Evolutionary conservation across 2,329 filamentous ascomycete species (phyloP).

Genomic region (Aspergillus nomiae): DNA sequence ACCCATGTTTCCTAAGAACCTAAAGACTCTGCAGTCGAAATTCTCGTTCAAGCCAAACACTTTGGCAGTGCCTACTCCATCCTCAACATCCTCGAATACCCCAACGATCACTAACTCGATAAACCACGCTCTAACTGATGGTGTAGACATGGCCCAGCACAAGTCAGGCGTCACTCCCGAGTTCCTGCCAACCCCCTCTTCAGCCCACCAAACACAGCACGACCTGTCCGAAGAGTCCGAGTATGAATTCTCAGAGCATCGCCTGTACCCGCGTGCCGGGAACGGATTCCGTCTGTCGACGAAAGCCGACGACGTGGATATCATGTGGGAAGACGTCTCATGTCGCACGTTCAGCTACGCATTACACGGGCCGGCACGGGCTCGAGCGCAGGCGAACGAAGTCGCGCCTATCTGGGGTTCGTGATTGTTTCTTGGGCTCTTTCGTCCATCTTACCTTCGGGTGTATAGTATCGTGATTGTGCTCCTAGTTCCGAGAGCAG

Average conservation of each 20-base stretch:
- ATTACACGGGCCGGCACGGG: constrained; percentile 30
- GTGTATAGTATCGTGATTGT: background rate
- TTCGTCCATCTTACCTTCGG: background rate
- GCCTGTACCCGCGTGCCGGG: constrained; percentile 64
- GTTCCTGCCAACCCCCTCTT: constrained; percentile 1
- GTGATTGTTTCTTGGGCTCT: background rate
- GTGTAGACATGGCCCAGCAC: background rate
- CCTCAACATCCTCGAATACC: constrained; percentile 8
- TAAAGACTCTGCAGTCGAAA: constrained; percentile 25
- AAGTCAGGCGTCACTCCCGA: background rate
- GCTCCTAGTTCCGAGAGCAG: background rate
- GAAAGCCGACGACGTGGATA: constrained; percentile 62
- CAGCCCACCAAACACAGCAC: constrained; percentile 20
- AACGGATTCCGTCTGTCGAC: constrained; percentile 61
- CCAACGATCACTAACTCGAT: constrained; percentile 1
- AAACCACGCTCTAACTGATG: background rate
- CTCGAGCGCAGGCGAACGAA: constrained; percentile 16
- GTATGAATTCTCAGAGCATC: constrained; percentile 54
- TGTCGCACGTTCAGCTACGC: constrained; percentile 60
- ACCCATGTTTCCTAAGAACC: constrained; percentile 60
- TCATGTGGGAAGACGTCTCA: constrained; percentile 61
- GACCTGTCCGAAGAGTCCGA: constrained; percentile 41
- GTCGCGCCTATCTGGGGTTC: constrained; percentile 16
- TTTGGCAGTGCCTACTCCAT: constrained; percentile 4
- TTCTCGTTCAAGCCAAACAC: constrained; percentile 20